Percentiles rank a stretch among this genome's conserved stretches.
Evolutionary conservation across 2,329 filamentous ascomycete genomes (phyloP).

Genomic region (Alternaria hordeiaustralica): DNA sequence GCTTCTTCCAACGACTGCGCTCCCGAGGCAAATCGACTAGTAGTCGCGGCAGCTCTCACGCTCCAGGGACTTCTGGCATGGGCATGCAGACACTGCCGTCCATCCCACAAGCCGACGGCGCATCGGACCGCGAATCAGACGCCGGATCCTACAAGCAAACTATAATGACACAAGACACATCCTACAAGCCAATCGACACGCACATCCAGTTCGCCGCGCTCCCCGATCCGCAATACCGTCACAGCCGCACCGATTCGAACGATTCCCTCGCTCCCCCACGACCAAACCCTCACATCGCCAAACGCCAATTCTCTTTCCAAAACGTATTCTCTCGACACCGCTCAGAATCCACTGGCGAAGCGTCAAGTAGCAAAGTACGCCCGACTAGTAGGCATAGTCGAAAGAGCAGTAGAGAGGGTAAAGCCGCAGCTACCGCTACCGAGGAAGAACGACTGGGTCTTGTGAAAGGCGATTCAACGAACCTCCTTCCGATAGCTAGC

Average conservation of each 20-base stretch:
- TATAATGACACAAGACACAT: constrained; percentile 58
- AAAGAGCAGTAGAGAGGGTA: constrained; percentile 42
- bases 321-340: constrained; percentile 72
- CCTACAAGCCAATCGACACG: constrained; percentile 50
- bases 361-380: constrained; percentile 17
- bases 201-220: constrained; percentile 55
- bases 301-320: constrained; percentile 91
- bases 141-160: constrained; percentile 56
- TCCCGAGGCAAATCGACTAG: constrained; percentile 45
- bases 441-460: constrained; percentile 85
- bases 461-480: constrained; percentile 72
- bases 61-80: constrained; percentile 16
- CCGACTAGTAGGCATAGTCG: constrained; percentile 39
- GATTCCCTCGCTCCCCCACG: constrained; percentile 59
- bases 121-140: constrained; percentile 32
- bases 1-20: constrained; percentile 53
- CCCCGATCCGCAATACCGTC: constrained; percentile 39
- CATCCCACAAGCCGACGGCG: constrained; percentile 28
- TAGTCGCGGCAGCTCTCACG: constrained; percentile 28
- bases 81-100: constrained; percentile 33
- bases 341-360: constrained; percentile 34
- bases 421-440: constrained; percentile 62
- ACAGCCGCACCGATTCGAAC: constrained; percentile 52
- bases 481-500: constrained; percentile 38
- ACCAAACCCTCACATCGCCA: constrained; percentile 63